Evolutionary conservation across 208 protist species (phyloP).

Genomic region (Acanthamoeba sp.): DNA sequence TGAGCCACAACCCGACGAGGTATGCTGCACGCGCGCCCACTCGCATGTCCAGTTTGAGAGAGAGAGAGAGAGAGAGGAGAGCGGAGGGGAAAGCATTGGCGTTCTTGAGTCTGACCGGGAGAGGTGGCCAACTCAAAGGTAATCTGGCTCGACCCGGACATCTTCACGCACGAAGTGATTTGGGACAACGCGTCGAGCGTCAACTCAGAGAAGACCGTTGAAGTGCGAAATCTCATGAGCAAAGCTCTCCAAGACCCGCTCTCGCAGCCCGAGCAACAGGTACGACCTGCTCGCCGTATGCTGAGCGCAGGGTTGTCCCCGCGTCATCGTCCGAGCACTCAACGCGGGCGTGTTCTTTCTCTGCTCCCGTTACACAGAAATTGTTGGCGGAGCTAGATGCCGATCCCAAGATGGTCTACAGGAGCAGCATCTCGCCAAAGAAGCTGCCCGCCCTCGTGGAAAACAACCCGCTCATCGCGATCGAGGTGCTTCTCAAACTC

Average conservation of each 20-base stretch:
- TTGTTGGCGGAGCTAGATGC: conserved; percentile 82
- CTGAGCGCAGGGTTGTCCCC: background rate
- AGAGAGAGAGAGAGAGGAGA: too few species aligned
- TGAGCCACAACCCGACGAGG: conserved; percentile 73
- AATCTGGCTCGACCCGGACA: conserved; percentile 62
- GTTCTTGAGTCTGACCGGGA: background rate
- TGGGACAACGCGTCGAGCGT: conserved; percentile 31
- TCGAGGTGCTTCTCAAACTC: conserved; percentile 91
- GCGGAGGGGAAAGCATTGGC: too few species aligned
- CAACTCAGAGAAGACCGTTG: background rate
- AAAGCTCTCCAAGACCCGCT: conserved; percentile 62
- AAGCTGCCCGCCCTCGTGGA: conserved; percentile 90
- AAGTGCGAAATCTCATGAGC: conserved; percentile 63
- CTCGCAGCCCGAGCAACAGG: conserved; percentile 64
- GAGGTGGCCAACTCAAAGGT: background rate
- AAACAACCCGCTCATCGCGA: conserved; percentile 90
- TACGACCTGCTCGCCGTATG: background rate
- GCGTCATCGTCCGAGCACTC: background rate
- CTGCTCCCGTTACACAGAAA: background rate
- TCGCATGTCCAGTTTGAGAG: background rate
- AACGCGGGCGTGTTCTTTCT: background rate
- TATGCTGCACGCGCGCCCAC: too few species aligned
- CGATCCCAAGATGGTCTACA: conserved; percentile 87
- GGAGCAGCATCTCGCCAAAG: conserved; percentile 87
- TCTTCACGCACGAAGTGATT: conserved; percentile 50